Percentiles rank a stretch among this genome's conserved stretches.
phyloP scores from a whole-genome alignment of 441 rosid species.

The Pelargonium myrrhifolium region DNA sequence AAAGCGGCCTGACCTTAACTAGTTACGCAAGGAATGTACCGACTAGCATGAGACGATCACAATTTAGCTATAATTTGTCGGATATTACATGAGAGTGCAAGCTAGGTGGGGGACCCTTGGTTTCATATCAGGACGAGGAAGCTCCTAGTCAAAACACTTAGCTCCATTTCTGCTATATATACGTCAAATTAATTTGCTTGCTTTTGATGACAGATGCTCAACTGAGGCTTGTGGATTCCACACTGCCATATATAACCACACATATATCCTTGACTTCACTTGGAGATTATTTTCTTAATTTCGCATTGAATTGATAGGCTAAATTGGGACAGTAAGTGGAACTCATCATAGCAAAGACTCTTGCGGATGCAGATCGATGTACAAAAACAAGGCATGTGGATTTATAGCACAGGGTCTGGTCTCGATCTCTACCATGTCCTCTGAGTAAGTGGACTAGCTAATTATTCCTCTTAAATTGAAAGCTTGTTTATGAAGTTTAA shows the following conservation, averaged over 20 bases:
- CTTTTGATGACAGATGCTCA: constrained; percentile 6
- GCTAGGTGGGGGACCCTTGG: constrained; percentile 9
- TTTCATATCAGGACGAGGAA: not conserved
- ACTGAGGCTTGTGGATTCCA: constrained; percentile 15
- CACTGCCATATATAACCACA: not conserved
- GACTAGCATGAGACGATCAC: no score
- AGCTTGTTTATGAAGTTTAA: not conserved
- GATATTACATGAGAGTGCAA: not conserved
- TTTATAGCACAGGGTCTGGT: constrained; percentile 16
- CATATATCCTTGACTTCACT: not conserved
- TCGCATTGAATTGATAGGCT: not conserved
- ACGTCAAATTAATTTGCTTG: not conserved
- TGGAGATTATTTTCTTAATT: constrained; percentile 8
- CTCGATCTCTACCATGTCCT: constrained; percentile 7
- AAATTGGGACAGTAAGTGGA: constrained; percentile 8
- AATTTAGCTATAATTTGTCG: constrained; percentile 9
- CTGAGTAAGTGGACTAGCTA: not conserved
- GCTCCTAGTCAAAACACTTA: not conserved
- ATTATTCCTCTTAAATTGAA: not conserved
- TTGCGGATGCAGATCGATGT: not conserved
- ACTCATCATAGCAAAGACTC: not conserved
- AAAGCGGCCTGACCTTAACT: no score
- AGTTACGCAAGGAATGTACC: no score
- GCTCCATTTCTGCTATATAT: not conserved
- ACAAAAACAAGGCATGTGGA: constrained; percentile 17